These are phyloP conservation scores for Chloromonas sp. DNA, from an alignment of 163 green algal species.

Conservation along the genomic window DNA sequence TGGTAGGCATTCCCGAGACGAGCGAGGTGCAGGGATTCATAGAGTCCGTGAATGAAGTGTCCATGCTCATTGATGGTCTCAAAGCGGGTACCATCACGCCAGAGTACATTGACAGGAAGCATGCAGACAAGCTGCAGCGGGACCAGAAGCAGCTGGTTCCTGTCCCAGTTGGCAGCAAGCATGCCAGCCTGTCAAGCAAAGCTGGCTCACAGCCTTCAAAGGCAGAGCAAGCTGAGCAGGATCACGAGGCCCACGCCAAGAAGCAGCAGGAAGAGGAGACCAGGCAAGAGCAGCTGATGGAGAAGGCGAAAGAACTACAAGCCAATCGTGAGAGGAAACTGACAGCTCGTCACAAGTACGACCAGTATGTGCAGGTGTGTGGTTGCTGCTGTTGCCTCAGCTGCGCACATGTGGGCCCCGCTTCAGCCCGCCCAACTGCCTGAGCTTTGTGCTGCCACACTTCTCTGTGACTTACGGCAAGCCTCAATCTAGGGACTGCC, in stretches of 20 bases:
- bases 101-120: slow-evolving; percentile 48
- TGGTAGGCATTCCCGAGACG: background rate
- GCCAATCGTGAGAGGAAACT: slow-evolving; percentile 44
- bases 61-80: slow-evolving; percentile 51
- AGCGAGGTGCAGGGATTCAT: slow-evolving; percentile 55
- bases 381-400: too few relatives aligned
- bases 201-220: too few relatives aligned
- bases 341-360: slow-evolving; percentile 37
- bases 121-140: background rate
- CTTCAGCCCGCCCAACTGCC: too few relatives aligned
- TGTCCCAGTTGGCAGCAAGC: too few relatives aligned
- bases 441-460: too few relatives aligned
- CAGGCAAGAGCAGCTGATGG: slow-evolving; percentile 26
- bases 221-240: background rate
- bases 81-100: slow-evolving; percentile 45
- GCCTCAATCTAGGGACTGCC: too few relatives aligned
- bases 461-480: too few relatives aligned
- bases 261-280: slow-evolving; percentile 25
- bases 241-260: slow-evolving; percentile 17
- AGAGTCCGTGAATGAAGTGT: slow-evolving; percentile 56
- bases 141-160: background rate
- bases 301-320: slow-evolving; percentile 58
- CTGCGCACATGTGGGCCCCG: too few relatives aligned
- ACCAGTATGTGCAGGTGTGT: slow-evolving; percentile 35
- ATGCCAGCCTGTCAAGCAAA: too few relatives aligned